These are phyloP conservation scores for Trametes meyenii DNA, from an alignment of 768 basidiomycete genomes.

Conservation along the genomic window DNA sequence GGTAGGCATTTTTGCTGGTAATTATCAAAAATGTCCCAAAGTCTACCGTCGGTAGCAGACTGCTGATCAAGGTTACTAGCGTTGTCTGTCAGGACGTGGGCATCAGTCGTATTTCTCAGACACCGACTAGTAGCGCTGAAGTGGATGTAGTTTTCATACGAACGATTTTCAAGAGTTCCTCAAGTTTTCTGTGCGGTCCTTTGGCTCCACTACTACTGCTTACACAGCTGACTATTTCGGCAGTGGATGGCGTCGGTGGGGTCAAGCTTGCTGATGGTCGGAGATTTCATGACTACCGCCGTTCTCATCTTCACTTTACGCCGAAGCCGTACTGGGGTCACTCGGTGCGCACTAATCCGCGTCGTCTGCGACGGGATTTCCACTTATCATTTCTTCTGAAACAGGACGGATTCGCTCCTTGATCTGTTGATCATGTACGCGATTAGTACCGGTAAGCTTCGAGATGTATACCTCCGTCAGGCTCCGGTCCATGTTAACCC, in stretches of 20 bases:
- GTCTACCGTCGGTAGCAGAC: no score
- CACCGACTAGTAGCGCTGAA: background rate
- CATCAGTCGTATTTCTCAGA: background rate
- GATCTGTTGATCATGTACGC: constrained; percentile 7
- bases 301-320: constrained; percentile 7
- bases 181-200: constrained; percentile 1
- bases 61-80: no score
- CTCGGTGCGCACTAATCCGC: background rate
- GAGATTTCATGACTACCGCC: constrained; percentile 3
- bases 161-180: constrained; percentile 1
- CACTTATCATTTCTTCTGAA: background rate
- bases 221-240: background rate
- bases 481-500: background rate
- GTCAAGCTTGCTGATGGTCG: constrained; percentile 3
- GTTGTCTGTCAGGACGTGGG: no score
- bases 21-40: no score
- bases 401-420: constrained; percentile 10
- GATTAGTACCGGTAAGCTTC: constrained; percentile 5
- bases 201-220: background rate
- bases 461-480: background rate
- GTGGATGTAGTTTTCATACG: background rate
- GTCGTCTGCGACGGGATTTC: background rate
- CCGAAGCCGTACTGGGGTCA: constrained; percentile 4
- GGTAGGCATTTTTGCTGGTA: no score
- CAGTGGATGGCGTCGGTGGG: constrained; percentile 11